Evolutionary conservation across 192 early-diverging fungal species (phyloP), one percentile per base, ranked within the genome.

Genomic region (Chytriomyces sp.): DNA sequence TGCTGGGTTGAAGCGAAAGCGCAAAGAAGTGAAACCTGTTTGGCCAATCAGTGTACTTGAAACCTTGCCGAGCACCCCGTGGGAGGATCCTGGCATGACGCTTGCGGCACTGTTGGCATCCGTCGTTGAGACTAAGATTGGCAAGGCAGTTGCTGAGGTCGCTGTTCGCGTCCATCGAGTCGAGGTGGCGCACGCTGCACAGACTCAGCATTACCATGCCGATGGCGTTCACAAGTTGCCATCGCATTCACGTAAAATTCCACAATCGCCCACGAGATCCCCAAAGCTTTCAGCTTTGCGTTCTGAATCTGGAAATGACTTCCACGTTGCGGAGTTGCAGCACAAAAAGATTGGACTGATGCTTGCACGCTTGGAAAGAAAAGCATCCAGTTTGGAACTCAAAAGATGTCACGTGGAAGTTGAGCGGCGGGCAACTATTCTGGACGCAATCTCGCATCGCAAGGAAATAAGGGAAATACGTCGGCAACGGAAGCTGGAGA

Each of bases 51-150:
- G 22, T 55, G 59, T 73, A 14, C 49, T 73, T 34, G 71, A 73
- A 33, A 32, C 55, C 5, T 33, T 73, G 1, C 59, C 71, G 2
- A 17, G n/a, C 19, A 73, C 83, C 89, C 30, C 92, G 36, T 84
- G 88, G 0, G 93, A 95, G 59, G 97, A 97, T 68, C 96, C 97
- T 2, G 89, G 96, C 3, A 89, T 99, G 89, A 91, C 90, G 6
- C 83, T 96, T 3, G 88, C 93, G 3, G 93, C 97, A 0, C 94
- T 95, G 64, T 82, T 99, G 75, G 91, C 94, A 0, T 88, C 90
- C 7, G 89, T 91, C 26, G 93, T 99, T 33, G 91, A 92, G 74
- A 92, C 94, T 0, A 86, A 90, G 25, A 89, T 96, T 0, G 97
- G 92, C 0, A 83, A 86, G 2, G 91, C 92, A 0, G 95, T 94